A percentile compares a stretch with the other conserved stretches of the same genome.
Conservation (phyloP, 2,329 filamentous ascomycete species). For the Aureobasidium uvarum region DNA sequence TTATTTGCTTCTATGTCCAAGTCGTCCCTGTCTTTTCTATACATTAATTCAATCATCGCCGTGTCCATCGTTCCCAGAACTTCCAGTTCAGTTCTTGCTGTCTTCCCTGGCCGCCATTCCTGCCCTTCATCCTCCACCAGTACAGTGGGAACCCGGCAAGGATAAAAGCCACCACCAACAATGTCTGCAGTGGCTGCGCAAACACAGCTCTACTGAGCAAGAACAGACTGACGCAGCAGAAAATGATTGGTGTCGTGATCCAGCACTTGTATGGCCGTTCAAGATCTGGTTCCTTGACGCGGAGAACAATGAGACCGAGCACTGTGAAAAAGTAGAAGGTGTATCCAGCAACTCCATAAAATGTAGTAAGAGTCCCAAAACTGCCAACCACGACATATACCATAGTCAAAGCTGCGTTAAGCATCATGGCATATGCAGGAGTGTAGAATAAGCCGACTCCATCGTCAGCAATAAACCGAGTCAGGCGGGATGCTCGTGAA, state of each 20-base stretch:
- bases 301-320: slow-evolving; percentile 83
- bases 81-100: slow-evolving; percentile 37
- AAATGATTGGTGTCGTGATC: slow-evolving; percentile 96
- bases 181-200: slow-evolving; percentile 83
- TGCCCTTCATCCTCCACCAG: slow-evolving; percentile 75
- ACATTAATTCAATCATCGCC: slow-evolving; percentile 26
- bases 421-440: slow-evolving; percentile 83
- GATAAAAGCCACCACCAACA: slow-evolving; percentile 84
- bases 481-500: slow-evolving; percentile 53
- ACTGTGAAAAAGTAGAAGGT: slow-evolving; percentile 97
- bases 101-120: slow-evolving; percentile 40
- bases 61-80: slow-evolving; percentile 45
- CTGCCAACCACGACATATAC: slow-evolving; percentile 83
- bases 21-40: not conserved
- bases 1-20: not conserved
- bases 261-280: slow-evolving; percentile 92
- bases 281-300: slow-evolving; percentile 81
- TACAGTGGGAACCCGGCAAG: slow-evolving; percentile 81
- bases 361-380: slow-evolving; percentile 88
- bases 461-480: slow-evolving; percentile 69
- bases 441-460: slow-evolving; percentile 79
- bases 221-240: slow-evolving; percentile 96
- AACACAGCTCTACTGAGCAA: slow-evolving; percentile 85
- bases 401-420: slow-evolving; percentile 73
- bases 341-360: slow-evolving; percentile 96